A percentile compares a stretch with the other conserved stretches of the same genome.
These are phyloP conservation scores for Galeopsis tetrahit DNA, from an alignment of 257 asterid species.

Conservation along the genomic window DNA sequence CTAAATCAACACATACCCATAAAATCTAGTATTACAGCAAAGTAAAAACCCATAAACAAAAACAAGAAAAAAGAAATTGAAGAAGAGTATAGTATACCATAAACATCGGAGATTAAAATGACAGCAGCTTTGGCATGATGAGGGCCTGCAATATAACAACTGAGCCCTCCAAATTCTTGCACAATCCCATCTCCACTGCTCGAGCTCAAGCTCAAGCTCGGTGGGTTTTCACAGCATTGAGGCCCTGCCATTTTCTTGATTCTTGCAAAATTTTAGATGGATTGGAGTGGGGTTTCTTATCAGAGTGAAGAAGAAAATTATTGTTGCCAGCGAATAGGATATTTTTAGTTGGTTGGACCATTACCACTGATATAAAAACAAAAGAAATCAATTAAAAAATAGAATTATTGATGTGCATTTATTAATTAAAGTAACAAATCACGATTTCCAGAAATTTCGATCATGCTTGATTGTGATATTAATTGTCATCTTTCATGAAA, in stretches of 20 bases:
- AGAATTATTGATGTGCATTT: too few relatives aligned
- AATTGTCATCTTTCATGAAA: too few relatives aligned
- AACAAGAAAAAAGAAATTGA: not conserved
- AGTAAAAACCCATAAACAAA: not conserved
- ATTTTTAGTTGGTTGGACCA: too few relatives aligned
- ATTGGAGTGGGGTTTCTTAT: not conserved
- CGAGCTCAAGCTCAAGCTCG: conserved; percentile 41
- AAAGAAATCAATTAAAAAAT: too few relatives aligned
- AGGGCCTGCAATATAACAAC: conserved; percentile 52
- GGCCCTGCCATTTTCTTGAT: conserved; percentile 51
- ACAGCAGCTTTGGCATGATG: conserved; percentile 57
- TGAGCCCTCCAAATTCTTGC: conserved; percentile 60
- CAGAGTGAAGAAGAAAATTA: not conserved
- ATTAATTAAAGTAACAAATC: too few relatives aligned
- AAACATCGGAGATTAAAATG: conserved; percentile 60
- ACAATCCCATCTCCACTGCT: conserved; percentile 45
- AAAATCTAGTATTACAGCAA: not conserved
- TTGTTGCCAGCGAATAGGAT: too few relatives aligned
- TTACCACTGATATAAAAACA: too few relatives aligned
- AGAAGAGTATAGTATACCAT: conserved; percentile 38
- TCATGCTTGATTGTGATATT: too few relatives aligned
- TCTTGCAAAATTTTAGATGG: not conserved
- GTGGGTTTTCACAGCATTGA: conserved; percentile 56
- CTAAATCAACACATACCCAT: not conserved
- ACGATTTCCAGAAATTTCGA: too few relatives aligned